Evolutionary conservation across 2,329 filamentous ascomycete genomes (phyloP), one percentile per base, ranked within the genome.

Genomic region (Fusarium nygamai): DNA sequence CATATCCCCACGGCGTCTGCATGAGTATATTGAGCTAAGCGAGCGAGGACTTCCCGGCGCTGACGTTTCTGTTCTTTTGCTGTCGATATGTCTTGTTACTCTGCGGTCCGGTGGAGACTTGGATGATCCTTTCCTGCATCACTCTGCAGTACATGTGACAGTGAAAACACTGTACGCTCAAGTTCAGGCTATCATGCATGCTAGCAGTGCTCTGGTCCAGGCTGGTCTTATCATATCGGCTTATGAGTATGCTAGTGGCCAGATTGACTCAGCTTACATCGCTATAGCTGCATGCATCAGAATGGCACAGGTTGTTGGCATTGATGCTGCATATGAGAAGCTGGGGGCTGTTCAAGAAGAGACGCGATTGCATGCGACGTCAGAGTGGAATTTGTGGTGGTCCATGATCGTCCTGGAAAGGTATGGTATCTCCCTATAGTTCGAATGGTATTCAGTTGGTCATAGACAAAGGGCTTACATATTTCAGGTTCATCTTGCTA

Each of bases 401-500:
- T 54, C 50, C 8, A 27, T 38, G 7, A 22, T 54, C 5, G 33
- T 54, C 0, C n/a, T 54, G 0, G 50, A 54, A 54, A 54, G 50
- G 50, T 38, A 17, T 33, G 7, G 0, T 2, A 11, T 31, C 10
- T 17, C 14, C 14, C 4, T 4, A 0, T 7, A n/a, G n/a, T n/a
- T n/a, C n/a, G n/a, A n/a, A n/a, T n/a, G n/a, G n/a, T n/a, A n/a
- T n/a, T n/a, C n/a, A n/a, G n/a, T n/a, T n/a, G n/a, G n/a, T n/a
- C n/a, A 6, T 5, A n/a, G 20, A 31, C 0, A 31, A 22, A 6
- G 0, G 5, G 5, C 29, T 36, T 10, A 38, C 3, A 36, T 3
- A 16, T 22, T 2, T 5, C 2, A 54, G 50, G 2, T 38, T 54
- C 0, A 54, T 54, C 5, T 54, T 11, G 9, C 19, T 54, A 3